phyloP scores from a whole-genome alignment of 768 basidiomycete genomes.

The Lentinula sp. region DNA sequence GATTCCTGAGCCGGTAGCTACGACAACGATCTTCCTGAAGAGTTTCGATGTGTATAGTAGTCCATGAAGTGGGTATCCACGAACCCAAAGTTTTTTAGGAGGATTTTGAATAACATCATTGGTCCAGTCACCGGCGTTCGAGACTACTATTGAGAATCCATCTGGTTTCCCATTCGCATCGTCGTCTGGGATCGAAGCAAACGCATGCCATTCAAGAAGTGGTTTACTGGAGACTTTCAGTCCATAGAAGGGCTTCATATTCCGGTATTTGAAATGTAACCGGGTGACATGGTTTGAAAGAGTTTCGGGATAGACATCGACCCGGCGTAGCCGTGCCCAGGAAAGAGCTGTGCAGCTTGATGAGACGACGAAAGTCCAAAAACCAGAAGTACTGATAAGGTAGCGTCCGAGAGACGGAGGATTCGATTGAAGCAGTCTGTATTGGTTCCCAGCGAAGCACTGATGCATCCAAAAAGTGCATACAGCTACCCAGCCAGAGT shows the following conservation, averaged over 20 bases:
- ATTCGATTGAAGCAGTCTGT: conserved; percentile 28
- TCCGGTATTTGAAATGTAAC: conserved; percentile 46
- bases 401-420: conserved; percentile 33
- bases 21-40: conserved; percentile 45
- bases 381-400: conserved; percentile 36
- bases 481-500: conserved; percentile 48
- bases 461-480: conserved; percentile 44
- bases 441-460: conserved; percentile 24
- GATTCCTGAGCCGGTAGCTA: conserved; percentile 51
- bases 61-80: conserved; percentile 45
- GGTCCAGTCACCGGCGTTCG: conserved; percentile 56
- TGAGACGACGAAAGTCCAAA: conserved; percentile 39
- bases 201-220: conserved; percentile 45
- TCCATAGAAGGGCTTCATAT: conserved; percentile 29
- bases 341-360: conserved; percentile 39
- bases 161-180: conserved; percentile 15
- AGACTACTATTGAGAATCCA: conserved; percentile 32
- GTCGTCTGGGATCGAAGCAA: conserved; percentile 34
- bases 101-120: conserved; percentile 39
- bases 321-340: conserved; percentile 45
- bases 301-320: conserved; percentile 41
- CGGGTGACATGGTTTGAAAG: conserved; percentile 51
- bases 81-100: conserved; percentile 47
- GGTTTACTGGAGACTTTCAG: conserved; percentile 30
- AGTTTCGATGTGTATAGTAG: conserved; percentile 42